Base-by-base conservation (phyloP, 495 filamentous ascomycete genomes). In the Baudoinia panamericana region DNA sequence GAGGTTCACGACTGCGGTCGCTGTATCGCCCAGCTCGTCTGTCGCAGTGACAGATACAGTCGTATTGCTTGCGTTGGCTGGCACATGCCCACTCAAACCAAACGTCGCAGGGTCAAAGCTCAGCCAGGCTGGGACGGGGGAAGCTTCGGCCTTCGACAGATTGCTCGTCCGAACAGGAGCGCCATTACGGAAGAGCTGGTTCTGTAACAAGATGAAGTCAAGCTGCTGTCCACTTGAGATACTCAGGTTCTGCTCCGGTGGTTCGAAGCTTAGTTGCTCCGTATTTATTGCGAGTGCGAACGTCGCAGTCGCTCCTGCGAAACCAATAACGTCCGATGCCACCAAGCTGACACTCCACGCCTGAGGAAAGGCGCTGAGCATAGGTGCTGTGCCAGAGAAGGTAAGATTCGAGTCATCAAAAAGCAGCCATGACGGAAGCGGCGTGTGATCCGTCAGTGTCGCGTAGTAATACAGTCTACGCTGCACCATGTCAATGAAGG, bases 361-460 rank as follows among this genome's bases (percentile, higher is more conserved):
- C 52, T 90, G 79, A 11, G 84, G 78, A 9, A 45, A 36, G 11
- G 47, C 47, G 2, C 75, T 73, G 13, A 69, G 60, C 11, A 73
- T 56, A 4, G 84, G 86, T 3, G 78, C 78, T 30, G 62, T 71
- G n/a, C 86, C 86, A 5, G 72, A 73, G 50, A 93, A 93, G 9
- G 68, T 67, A 22, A 94, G 67, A 6, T 1, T 31, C 2, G 53
- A 45, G 1, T 69, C 49, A 52, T 93, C 75, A 51, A 95, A 94
- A 9, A 58, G 63, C 28, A 93, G 70, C 87, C 85, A 94, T 4
- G 85, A 82, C 24, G 87, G 87, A 27, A 94, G 62, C 22, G 88
- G 86, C 5, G 79, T 78, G 51, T 87, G 82, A 45, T 86, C 76
- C 2, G 56, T 60, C 26, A 80, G 78, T 9, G 80, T 75, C 17